phyloP scores from a whole-genome alignment of 2,329 filamentous ascomycete genomes.

The Pseudovirgaria hyperparasitica region DNA sequence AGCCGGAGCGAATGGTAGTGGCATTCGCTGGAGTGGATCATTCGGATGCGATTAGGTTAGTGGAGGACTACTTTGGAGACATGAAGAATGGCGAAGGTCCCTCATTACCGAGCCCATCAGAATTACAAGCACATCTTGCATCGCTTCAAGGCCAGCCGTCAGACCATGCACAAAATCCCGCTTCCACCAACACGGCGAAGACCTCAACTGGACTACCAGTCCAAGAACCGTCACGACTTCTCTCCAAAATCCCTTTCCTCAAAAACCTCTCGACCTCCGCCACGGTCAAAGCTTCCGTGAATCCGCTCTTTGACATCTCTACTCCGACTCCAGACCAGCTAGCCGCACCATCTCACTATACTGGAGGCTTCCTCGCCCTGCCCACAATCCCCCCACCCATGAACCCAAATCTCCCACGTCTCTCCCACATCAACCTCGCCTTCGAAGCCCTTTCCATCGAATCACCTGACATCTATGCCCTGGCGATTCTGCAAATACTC shows the following conservation, averaged over 20 bases:
- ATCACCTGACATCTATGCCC: conserved; percentile 87
- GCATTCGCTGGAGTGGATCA: conserved; percentile 91
- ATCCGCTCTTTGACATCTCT: conserved; percentile 36
- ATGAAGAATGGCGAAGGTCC: conserved; percentile 52
- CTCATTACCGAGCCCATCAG: conserved; percentile 16
- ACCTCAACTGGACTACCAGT: conserved; percentile 26
- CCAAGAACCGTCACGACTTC: conserved; percentile 49
- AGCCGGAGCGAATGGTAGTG: conserved; percentile 82
- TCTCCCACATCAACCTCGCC: conserved; percentile 88
- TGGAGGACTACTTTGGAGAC: conserved; percentile 80
- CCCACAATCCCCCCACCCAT: conserved; percentile 65
- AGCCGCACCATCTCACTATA: conserved; percentile 63
- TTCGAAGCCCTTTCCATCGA: conserved; percentile 90
- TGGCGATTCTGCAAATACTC: conserved; percentile 88
- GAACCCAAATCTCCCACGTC: conserved; percentile 64
- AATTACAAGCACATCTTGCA: conserved; percentile 6
- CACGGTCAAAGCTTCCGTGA: conserved; percentile 42
- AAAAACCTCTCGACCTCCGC: conserved; percentile 76
- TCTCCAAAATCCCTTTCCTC: conserved; percentile 79
- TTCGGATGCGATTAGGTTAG: conserved; percentile 60
- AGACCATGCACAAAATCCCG: conserved; percentile 34
- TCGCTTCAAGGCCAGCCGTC: conserved; percentile 1
- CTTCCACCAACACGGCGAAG: conserved; percentile 31
- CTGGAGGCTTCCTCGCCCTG: conserved; percentile 81
- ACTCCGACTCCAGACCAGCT: conserved; percentile 42